Evolutionary conservation across 169 alveolate species (phyloP).

Genomic region (Hammondia hammondi): DNA sequence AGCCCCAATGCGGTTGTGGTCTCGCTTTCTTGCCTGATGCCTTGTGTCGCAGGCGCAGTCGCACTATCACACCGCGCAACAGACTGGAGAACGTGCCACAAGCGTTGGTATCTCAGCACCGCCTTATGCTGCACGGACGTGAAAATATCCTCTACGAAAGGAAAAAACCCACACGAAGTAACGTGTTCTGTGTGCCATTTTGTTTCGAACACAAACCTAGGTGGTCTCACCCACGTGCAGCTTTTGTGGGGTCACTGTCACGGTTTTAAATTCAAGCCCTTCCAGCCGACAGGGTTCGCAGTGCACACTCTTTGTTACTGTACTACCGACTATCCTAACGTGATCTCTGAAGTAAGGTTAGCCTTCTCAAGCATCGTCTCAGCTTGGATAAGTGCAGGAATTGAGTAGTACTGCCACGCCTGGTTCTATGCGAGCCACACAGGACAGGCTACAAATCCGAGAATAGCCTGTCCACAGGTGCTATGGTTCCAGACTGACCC

Average conservation of each 20-base stretch:
- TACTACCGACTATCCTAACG: no score
- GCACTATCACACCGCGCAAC: background rate
- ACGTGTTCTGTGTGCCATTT: no score
- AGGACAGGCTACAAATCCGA: background rate
- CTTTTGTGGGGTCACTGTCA: no score
- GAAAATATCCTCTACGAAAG: background rate
- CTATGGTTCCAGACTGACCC: constrained; percentile 4
- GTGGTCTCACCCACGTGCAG: no score
- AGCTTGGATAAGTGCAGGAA: no score
- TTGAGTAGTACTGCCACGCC: no score
- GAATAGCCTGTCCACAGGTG: background rate
- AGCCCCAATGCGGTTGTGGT: background rate
- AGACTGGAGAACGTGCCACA: constrained; percentile 4
- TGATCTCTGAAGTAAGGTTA: no score
- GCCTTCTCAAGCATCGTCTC: no score
- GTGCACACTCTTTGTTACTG: no score
- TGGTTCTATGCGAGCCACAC: background rate
- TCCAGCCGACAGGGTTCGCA: no score
- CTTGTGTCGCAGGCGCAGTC: background rate
- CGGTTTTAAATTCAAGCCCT: no score
- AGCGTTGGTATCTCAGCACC: background rate
- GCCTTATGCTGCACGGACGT: constrained; percentile 29
- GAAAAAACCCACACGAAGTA: background rate
- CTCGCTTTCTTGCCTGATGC: background rate
- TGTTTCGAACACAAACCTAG: no score